Evolutionary conservation across 805 yeast genomes (phyloP).

Genomic region (Zygosaccharomyces bisporus): DNA sequence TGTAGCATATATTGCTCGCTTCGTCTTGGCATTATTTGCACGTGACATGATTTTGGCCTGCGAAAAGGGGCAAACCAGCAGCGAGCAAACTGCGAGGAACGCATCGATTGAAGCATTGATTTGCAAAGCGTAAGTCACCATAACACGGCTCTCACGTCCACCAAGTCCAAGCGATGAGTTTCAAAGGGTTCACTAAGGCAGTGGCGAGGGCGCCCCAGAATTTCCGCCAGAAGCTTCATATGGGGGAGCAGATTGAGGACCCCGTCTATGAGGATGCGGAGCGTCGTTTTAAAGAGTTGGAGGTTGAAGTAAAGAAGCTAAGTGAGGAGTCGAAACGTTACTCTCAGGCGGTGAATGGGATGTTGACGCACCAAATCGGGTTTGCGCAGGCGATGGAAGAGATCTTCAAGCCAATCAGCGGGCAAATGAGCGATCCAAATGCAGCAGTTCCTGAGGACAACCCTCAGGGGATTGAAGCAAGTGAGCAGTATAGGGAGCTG

Average conservation of each 20-base stretch:
- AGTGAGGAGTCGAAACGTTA: slow-evolving; percentile 89
- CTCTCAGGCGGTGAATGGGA: slow-evolving; percentile 86
- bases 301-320: slow-evolving; percentile 80
- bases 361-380: slow-evolving; percentile 90
- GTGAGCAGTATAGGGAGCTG: slow-evolving; percentile 84
- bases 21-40: neutral
- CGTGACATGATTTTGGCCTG: slow-evolving; percentile 5
- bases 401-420: slow-evolving; percentile 92
- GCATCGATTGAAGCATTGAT: neutral
- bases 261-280: slow-evolving; percentile 94
- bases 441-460: slow-evolving; percentile 85
- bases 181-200: slow-evolving; percentile 81
- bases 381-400: slow-evolving; percentile 95
- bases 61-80: slow-evolving; percentile 1
- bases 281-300: slow-evolving; percentile 90
- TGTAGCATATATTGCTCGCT: neutral
- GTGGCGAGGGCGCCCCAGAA: slow-evolving; percentile 86
- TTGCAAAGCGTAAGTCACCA: neutral
- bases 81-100: neutral
- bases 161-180: slow-evolving; percentile 54
- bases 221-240: slow-evolving; percentile 84
- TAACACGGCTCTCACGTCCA: neutral
- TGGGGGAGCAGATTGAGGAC: slow-evolving; percentile 76
- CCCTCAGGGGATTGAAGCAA: slow-evolving; percentile 93
- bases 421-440: slow-evolving; percentile 86